phyloP scores from a whole-genome alignment of 805 yeast species.

The Wickerhamomyces bisporus region DNA sequence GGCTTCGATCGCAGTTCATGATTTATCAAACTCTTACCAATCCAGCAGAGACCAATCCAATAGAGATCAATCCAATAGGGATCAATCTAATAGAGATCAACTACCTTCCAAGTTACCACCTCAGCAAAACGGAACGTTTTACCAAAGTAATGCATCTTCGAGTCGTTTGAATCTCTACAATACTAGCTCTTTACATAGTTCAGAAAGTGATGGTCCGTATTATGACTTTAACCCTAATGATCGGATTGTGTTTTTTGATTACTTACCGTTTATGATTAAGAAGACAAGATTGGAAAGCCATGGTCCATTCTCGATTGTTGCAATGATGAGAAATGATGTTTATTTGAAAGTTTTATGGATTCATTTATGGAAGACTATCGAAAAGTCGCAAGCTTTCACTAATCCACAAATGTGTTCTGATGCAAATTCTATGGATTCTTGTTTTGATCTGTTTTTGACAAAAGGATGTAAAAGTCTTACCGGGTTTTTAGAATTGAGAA shows the following conservation, averaged over 20 bases:
- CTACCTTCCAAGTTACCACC: too few species aligned
- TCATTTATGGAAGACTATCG: conserved; percentile 16
- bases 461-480: conserved; percentile 5
- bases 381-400: neutral
- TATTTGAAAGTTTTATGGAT: conserved; percentile 32
- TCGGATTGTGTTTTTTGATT: conserved; percentile 37
- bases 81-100: too few species aligned
- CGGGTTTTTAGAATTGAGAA: conserved; percentile 10
- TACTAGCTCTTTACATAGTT: neutral
- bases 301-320: conserved; percentile 49
- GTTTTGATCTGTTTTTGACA: neutral
- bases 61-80: too few species aligned
- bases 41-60: too few species aligned
- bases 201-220: neutral
- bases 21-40: conserved; percentile 15
- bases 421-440: neutral
- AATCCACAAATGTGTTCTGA: neutral
- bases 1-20: conserved; percentile 36
- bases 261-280: conserved; percentile 36
- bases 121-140: too few species aligned
- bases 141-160: neutral
- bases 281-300: conserved; percentile 38
- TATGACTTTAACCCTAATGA: conserved; percentile 28
- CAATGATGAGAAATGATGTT: conserved; percentile 44
- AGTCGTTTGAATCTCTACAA: neutral